Conservation (phyloP, 768 basidiomycete genomes). For the Russula olivacea region DNA sequence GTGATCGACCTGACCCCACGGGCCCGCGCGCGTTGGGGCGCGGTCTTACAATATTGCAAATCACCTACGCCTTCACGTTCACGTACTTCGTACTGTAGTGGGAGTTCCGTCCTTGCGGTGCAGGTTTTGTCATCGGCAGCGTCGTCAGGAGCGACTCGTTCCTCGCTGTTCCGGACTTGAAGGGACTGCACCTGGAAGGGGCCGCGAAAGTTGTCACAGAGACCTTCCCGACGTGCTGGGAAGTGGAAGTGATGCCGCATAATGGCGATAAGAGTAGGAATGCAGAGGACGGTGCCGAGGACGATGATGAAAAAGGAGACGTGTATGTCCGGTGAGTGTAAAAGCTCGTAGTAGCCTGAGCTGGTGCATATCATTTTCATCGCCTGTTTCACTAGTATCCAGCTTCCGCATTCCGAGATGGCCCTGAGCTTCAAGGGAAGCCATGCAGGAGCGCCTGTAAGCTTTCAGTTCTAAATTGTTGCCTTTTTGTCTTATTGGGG, state of each 20-base stretch:
- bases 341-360: no score
- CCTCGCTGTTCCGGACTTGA: slow-evolving; percentile 12
- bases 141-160: background rate
- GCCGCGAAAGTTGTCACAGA: slow-evolving; percentile 9
- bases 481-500: background rate
- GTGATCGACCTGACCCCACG: background rate
- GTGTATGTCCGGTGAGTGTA: slow-evolving; percentile 20
- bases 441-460: slow-evolving; percentile 21
- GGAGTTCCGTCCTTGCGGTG: slow-evolving; percentile 17
- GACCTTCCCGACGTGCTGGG: slow-evolving; percentile 24
- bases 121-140: slow-evolving; percentile 17
- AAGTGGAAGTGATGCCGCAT: slow-evolving; percentile 23
- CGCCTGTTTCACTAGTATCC: slow-evolving; percentile 9
- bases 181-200: background rate
- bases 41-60: no score
- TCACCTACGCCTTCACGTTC: no score
- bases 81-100: slow-evolving; percentile 3
- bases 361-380: background rate
- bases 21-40: no score
- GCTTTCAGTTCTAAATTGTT: background rate
- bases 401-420: slow-evolving; percentile 22
- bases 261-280: slow-evolving; percentile 1
- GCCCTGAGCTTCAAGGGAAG: slow-evolving; percentile 13
- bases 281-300: slow-evolving; percentile 8
- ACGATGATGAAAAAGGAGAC: slow-evolving; percentile 9